phyloP scores from a whole-genome alignment of 306 rosid species.

The Cicer cuneatum region DNA sequence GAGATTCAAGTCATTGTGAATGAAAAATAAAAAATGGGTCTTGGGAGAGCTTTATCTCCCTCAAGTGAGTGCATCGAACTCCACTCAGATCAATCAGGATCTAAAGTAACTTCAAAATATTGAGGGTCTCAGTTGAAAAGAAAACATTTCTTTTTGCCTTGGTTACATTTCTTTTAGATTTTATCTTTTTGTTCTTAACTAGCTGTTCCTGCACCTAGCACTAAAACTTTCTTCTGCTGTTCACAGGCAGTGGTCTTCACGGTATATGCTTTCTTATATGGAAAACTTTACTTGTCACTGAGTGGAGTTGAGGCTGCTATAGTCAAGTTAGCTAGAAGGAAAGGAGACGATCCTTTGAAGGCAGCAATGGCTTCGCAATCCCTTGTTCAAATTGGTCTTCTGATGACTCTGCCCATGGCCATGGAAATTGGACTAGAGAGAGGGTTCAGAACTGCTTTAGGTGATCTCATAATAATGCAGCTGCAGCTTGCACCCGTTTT shows the following conservation, averaged over 20 bases:
- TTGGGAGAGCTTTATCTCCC: not conserved
- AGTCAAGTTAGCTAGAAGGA: constrained; percentile 62
- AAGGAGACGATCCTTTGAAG: constrained; percentile 67
- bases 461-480: constrained; percentile 85
- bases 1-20: constrained; percentile 2
- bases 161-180: constrained; percentile 31
- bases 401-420: constrained; percentile 93
- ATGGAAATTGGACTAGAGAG: constrained; percentile 99
- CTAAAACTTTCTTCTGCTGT: constrained; percentile 46
- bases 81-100: not conserved
- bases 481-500: constrained; percentile 92
- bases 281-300: constrained; percentile 83
- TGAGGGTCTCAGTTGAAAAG: not conserved
- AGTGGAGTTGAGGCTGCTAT: constrained; percentile 88
- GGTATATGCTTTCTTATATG: constrained; percentile 82
- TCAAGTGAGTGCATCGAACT: not conserved
- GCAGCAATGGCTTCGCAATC: constrained; percentile 92
- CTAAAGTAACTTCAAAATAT: not conserved
- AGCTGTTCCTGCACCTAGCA: constrained; percentile 31
- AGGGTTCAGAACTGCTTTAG: constrained; percentile 86
- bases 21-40: not conserved
- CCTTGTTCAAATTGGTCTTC: constrained; percentile 83
- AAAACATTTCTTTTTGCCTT: not conserved
- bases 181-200: constrained; percentile 34
- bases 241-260: constrained; percentile 77